Evolutionary conservation across 495 filamentous ascomycete genomes (phyloP).

Genomic region (Aspergillus carlsbadensis): DNA sequence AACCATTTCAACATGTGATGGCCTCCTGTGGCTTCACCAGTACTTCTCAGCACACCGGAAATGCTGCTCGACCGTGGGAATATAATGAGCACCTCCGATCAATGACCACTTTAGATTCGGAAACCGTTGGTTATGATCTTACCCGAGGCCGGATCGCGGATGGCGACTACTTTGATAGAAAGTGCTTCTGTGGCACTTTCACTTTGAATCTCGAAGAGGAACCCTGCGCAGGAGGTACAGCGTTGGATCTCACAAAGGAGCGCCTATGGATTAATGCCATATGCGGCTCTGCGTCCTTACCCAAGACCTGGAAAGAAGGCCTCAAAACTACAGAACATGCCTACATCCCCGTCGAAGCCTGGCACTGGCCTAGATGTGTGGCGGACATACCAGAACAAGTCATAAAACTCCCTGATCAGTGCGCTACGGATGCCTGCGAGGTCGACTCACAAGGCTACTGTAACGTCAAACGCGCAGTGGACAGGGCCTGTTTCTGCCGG

Average conservation of each 20-base stretch:
- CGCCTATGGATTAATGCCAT: conserved; percentile 14
- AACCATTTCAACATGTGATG: conserved; percentile 15
- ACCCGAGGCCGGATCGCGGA: neutral
- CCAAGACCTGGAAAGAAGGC: conserved; percentile 5
- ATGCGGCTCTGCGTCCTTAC: conserved; percentile 9
- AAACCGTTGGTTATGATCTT: conserved; percentile 16
- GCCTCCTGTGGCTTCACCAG: conserved; percentile 14
- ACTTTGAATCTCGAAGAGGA: conserved; percentile 3
- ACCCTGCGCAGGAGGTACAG: conserved; percentile 4
- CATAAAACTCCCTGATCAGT: conserved; percentile 10
- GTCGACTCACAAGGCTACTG: conserved; percentile 11
- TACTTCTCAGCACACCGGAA: conserved; percentile 13
- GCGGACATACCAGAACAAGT: conserved; percentile 12
- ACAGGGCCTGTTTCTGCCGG: conserved; percentile 21
- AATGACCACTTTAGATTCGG: conserved; percentile 10
- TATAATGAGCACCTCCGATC: conserved; percentile 5
- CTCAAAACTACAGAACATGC: conserved; percentile 16
- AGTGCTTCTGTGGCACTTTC: conserved; percentile 13
- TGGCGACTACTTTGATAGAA: conserved; percentile 15
- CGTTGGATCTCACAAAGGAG: conserved; percentile 15
- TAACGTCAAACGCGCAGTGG: conserved; percentile 10
- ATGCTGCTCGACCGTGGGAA: conserved; percentile 17
- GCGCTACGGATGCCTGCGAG: conserved; percentile 15
- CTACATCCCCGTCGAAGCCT: conserved; percentile 13
- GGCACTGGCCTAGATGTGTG: conserved; percentile 15